Base-by-base conservation (phyloP, 352 stramenopile genomes). In the Pythium scleroteichum region DNA sequence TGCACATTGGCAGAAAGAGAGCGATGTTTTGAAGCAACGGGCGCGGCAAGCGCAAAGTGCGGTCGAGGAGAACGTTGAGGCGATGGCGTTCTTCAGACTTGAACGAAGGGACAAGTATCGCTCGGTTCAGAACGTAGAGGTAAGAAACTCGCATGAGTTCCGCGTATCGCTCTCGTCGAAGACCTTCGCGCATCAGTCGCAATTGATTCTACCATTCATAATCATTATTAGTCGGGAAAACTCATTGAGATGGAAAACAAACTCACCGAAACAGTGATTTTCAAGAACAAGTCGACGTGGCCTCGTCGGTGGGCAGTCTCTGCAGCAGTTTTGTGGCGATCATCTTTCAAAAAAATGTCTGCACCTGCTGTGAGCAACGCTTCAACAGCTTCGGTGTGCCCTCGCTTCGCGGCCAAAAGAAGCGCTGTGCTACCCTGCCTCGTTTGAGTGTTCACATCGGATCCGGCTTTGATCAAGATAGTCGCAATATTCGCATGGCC, bases 401-500 rank as follows among this genome's bases (percentile, higher is more conserved):
- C 87, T 6, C 87, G 79, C 56, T 95, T 95, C 2, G 87, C 83
- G 23, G 87, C 87, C 1, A 95, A 67, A 2, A 95, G 64, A 13
- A 95, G 71, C n/a, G 87, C 87, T 1, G 87, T 95, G 61, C 84
- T 94, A 27, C 87, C 87, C 68, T 95, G 87, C 4, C 87, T 73
- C 13, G 87, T 95, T 55, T 95, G 87, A 46, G 90, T 94, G 69
- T 95, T 90, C 27, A 95, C 87, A n/a, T 94, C 76, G 1, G 87
- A 93, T 2, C 87, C 87, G 2, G 87, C 82, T 12, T 83, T 78
- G 65, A 95, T 90, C 16, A 95, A 63, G 29, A 82, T 89, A 7
- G 84, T 91, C 16, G 85, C 85, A 24, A 95, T 95, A 20, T 69
- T 73, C 1, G 87, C 87, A 54, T 95, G 87, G 1, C 87, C 87